Base-by-base conservation (phyloP, 768 basidiomycete species). In the Phaeotremella skinneri region DNA sequence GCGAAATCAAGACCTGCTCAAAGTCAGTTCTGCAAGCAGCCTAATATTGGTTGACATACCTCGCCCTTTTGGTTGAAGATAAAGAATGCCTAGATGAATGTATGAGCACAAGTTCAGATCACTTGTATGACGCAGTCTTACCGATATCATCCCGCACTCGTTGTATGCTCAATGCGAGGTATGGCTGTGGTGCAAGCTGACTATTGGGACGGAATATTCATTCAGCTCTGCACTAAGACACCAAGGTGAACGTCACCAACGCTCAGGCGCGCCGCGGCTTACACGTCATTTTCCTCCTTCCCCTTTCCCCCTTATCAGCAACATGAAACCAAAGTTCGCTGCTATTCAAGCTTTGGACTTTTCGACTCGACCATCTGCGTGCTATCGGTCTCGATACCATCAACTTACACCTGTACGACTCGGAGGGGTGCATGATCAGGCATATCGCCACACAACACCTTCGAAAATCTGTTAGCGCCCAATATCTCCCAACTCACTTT, bases 31-130 rank as follows among this genome's bases (percentile, higher is more conserved):
- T 17, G 13, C 21, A 63, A 62, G 59, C 59, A 34, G 43, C 34
- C 48, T 23, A 27, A 47, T n/a, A 30, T 27, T 14, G 29, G n/a
- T 3, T 41, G 31, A 73, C 84, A 39, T 56, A 92, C 94, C 84
- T 98, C 96, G 78, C 96, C 96, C 79, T 98, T 97, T 79, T 93
- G 91, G 75, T 97, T 99, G 83, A 97, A 96, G 58, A 97, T 91
- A 79, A 98, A 97, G 85, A 97, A 97, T 49, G 90, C 93, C 93
- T 97, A 66, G 39, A 9, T 21, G 5, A n/a, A 25, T 29, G 26
- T 23, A 43, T 68, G 55, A 68, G 67, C 49, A 52, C 21, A 21
- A 17, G 21, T 45, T 13, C 26, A n/a, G 4, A 16, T 16, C 21
- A 41, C 29, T 25, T 7, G 23, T 16, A 26, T 25, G 49, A 58